Percentiles rank a stretch among this genome's conserved stretches.
phyloP scores from a whole-genome alignment of 2,329 filamentous ascomycete genomes.

The Sporothrix dimorphospora region DNA sequence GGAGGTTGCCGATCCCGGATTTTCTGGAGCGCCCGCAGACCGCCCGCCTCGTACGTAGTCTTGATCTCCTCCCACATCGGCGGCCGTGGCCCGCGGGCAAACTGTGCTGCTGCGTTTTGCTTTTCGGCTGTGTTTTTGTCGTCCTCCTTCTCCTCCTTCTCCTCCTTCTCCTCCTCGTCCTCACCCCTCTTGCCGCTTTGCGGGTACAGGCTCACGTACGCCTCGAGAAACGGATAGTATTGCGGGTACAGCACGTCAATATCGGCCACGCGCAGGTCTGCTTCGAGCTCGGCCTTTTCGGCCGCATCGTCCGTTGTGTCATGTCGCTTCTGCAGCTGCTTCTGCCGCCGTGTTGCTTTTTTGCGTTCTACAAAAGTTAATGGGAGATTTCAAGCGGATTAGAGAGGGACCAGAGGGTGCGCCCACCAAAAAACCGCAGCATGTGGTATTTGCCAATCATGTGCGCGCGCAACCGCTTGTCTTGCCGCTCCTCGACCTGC shows the following conservation, averaged over 20 bases:
- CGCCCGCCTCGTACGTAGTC: conserved; percentile 63
- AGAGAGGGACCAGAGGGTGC: not conserved
- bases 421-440: conserved; percentile 77
- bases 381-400: too few relatives aligned
- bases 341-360: conserved; percentile 69
- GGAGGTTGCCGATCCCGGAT: conserved; percentile 56
- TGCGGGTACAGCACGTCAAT: conserved; percentile 76
- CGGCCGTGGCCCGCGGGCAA: conserved; percentile 52
- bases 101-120: conserved; percentile 46
- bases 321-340: conserved; percentile 64
- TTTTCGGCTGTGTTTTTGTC: conserved; percentile 40
- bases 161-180: conserved; percentile 38
- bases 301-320: conserved; percentile 54
- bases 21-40: conserved; percentile 53
- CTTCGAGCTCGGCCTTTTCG: conserved; percentile 55
- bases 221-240: conserved; percentile 70
- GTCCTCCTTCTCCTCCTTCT: conserved; percentile 26
- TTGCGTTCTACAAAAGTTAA: conserved; percentile 61
- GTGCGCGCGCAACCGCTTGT: conserved; percentile 63
- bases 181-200: conserved; percentile 34
- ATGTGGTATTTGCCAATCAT: conserved; percentile 84
- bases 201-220: conserved; percentile 68
- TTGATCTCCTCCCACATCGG: conserved; percentile 72
- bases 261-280: conserved; percentile 67
- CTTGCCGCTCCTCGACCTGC: conserved; percentile 62